Conservation (phyloP, 1,284 basidiomycete genomes). For the Gymnopus androsaceus region DNA sequence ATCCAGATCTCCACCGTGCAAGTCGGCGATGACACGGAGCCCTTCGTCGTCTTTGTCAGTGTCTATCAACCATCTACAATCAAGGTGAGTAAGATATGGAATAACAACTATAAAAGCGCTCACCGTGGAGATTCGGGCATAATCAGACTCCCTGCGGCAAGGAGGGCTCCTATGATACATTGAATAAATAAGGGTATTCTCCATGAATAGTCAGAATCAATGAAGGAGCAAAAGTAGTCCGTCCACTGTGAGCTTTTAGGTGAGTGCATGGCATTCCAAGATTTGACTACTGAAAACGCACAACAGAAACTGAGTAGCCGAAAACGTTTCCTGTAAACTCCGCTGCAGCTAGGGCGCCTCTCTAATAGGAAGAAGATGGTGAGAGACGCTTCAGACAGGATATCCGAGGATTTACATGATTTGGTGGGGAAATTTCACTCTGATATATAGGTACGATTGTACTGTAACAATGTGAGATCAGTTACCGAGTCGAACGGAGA, state of each 20-base stretch:
- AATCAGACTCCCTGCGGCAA: conserved; percentile 83
- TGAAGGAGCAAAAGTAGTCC: conserved; percentile 91
- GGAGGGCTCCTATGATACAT: conserved; percentile 85
- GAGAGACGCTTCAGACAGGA: neutral
- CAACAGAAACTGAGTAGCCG: conserved; percentile 92
- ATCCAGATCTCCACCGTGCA: conserved; percentile 83
- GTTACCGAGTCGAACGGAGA: neutral
- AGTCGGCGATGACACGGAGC: conserved; percentile 85
- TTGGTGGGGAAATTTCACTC: conserved; percentile 93
- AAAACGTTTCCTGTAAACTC: conserved; percentile 95
- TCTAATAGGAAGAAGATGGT: conserved; percentile 31
- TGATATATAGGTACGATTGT: conserved; percentile 99
- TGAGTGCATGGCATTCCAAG: no score
- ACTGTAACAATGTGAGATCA: conserved; percentile 38
- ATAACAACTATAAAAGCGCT: conserved; percentile 11
- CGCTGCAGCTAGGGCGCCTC: conserved; percentile 91
- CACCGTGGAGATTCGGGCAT: conserved; percentile 93
- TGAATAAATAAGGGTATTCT: conserved; percentile 83
- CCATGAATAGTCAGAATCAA: conserved; percentile 83
- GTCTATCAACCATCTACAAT: conserved; percentile 85
- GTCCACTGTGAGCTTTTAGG: conserved; percentile 92
- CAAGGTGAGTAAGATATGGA: neutral
- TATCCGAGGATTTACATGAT: conserved; percentile 64
- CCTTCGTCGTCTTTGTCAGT: conserved; percentile 86
- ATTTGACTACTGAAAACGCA: conserved; percentile 43